phyloP scores from a whole-genome alignment of 495 filamentous ascomycete genomes.

The Penicillium turbatum region DNA sequence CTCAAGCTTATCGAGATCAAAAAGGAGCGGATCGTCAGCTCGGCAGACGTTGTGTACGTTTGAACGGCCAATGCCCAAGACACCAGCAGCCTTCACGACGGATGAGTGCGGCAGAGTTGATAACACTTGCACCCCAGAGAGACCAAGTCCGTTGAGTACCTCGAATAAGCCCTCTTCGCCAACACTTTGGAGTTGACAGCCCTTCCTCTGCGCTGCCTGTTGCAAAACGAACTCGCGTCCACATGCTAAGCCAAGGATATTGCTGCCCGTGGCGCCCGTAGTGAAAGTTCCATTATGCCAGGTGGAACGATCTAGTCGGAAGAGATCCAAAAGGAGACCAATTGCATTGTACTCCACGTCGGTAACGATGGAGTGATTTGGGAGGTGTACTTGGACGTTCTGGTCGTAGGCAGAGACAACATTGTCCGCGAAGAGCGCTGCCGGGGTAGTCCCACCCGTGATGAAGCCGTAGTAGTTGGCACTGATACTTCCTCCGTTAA shows the following conservation, averaged over 20 bases:
- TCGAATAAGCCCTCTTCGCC: constrained; percentile 65
- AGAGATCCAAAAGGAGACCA: constrained; percentile 61
- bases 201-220: constrained; percentile 32
- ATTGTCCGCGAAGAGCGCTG: constrained; percentile 80
- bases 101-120: constrained; percentile 81
- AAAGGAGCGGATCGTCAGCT: constrained; percentile 53
- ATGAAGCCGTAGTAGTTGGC: constrained; percentile 84
- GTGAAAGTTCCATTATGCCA: constrained; percentile 67
- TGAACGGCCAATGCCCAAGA: constrained; percentile 73
- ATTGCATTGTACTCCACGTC: constrained; percentile 70
- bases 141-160: constrained; percentile 57
- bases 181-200: constrained; percentile 45
- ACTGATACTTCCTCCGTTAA: constrained; percentile 59
- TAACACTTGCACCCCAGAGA: constrained; percentile 68
- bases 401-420: constrained; percentile 75
- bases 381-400: constrained; percentile 81
- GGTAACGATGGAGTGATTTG: constrained; percentile 66
- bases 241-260: constrained; percentile 76
- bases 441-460: constrained; percentile 73
- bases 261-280: constrained; percentile 83
- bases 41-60: constrained; percentile 57
- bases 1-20: constrained; percentile 61
- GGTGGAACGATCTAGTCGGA: constrained; percentile 51
- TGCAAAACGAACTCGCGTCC: constrained; percentile 64
- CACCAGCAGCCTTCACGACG: constrained; percentile 72